These are phyloP conservation scores for Erigeron philadelphicus DNA, from an alignment of 140 eudicot genomes.

Conservation along the genomic window DNA sequence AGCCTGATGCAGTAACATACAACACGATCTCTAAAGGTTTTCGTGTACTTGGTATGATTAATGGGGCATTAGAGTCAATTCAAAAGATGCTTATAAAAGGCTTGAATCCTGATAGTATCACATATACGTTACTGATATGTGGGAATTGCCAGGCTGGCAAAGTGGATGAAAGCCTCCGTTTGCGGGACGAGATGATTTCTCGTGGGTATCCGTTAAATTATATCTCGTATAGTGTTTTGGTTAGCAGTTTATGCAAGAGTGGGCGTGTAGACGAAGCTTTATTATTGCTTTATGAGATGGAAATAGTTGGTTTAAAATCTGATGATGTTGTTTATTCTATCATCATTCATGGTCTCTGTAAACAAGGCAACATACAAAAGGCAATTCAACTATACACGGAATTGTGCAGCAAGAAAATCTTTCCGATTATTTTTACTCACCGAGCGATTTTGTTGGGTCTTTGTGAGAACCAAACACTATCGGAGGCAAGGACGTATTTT, in stretches of 20 bases:
- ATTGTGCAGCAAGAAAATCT: slow-evolving; percentile 43
- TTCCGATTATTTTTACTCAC: slow-evolving; percentile 40
- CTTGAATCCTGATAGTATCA: slow-evolving; percentile 42
- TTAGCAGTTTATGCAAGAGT: slow-evolving; percentile 62
- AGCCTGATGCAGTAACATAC: slow-evolving; percentile 66
- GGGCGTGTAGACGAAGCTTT: slow-evolving; percentile 58
- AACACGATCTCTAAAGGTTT: slow-evolving; percentile 77
- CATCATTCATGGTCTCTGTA: slow-evolving; percentile 66
- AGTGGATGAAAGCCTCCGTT: slow-evolving; percentile 50
- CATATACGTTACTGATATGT: slow-evolving; percentile 59
- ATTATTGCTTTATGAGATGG: slow-evolving; percentile 51
- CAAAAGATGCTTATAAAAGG: slow-evolving; percentile 47
- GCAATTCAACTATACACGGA: slow-evolving; percentile 54
- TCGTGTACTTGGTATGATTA: slow-evolving; percentile 53
- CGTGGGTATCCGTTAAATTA: slow-evolving; percentile 39
- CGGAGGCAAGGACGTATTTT: slow-evolving; percentile 65
- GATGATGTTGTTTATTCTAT: slow-evolving; percentile 62
- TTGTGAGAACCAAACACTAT: slow-evolving; percentile 41
- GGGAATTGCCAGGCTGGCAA: slow-evolving; percentile 73
- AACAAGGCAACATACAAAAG: slow-evolving; percentile 53
- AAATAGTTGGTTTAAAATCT: slow-evolving; percentile 43
- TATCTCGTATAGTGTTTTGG: slow-evolving; percentile 52
- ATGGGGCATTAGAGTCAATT: slow-evolving; percentile 39
- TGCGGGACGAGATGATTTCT: slow-evolving; percentile 66
- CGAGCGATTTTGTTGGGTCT: slow-evolving; percentile 51